Evolutionary conservation across 352 stramenopile genomes (phyloP), one percentile per base, ranked within the genome.

Genomic region (Pilasporangium apinafurcum): DNA sequence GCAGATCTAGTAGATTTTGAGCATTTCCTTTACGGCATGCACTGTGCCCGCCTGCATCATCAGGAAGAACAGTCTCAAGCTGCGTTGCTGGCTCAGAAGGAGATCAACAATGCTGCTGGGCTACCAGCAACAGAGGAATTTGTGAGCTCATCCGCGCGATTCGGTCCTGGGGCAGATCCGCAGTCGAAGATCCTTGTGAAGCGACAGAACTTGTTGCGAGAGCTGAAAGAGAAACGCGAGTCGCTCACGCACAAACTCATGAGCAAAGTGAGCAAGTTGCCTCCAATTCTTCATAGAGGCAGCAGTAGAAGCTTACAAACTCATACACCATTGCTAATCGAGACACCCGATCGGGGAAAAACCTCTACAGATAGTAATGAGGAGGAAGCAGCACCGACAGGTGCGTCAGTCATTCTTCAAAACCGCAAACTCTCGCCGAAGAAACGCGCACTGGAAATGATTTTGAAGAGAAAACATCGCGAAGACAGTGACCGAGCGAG

Each of bases 11-110:
- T 90, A 8, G 78, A 90, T 55, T 80, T 87, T 38, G 78, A 90
- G 35, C 76, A 90, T 46, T 90, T 87, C 50, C 32, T 90, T 8
- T 90, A 84, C 37, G 78, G 71, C 45, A 90, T 90, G 78, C 74
- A 86, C 48, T 83, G 75, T 41, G 73, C 83, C 18, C 74, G 78
- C 1, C 33, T 67, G 24, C 55, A 84, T 32, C 78, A 90, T 34
- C 78, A 90, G 30, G 51, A 75, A 4, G 62, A 80, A 32, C 67
- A 90, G 27, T n/a, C 17, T 17, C 35, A 44, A 37, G 21, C 16
- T 0, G 52, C 51, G 8, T 14, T 30, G 6, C 3, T 26, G 5
- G 40, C 20, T 3, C 29, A 22, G 1, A 17, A 28, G 10, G 45
- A 59, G 30, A 35, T 8, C 6, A 13, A 29, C 5, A 27, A 31